phyloP scores from a whole-genome alignment of 2,329 filamentous ascomycete species.

The Phialophora expanda region DNA sequence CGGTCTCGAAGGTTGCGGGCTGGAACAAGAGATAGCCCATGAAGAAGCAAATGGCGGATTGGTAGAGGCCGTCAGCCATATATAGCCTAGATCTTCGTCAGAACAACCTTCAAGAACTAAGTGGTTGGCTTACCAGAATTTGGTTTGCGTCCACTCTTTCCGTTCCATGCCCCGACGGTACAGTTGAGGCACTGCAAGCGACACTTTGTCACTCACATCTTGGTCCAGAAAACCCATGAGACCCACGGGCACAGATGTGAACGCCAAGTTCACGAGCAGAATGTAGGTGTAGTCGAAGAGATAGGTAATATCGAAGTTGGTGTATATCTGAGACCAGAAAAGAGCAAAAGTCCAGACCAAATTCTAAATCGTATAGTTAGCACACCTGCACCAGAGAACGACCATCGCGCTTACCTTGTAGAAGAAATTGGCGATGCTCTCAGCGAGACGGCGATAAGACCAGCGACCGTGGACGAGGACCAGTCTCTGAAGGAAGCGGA shows the following conservation, averaged over 20 bases:
- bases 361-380: slow-evolving; percentile 64
- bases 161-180: slow-evolving; percentile 96
- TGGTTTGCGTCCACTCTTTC: slow-evolving; percentile 91
- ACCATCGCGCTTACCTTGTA: slow-evolving; percentile 71
- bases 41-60: slow-evolving; percentile 91
- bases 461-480: slow-evolving; percentile 90
- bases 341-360: slow-evolving; percentile 96
- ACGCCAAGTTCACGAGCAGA: slow-evolving; percentile 92
- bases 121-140: slow-evolving; percentile 78
- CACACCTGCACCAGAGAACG: not conserved
- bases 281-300: slow-evolving; percentile 99
- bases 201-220: slow-evolving; percentile 92
- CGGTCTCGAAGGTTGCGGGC: slow-evolving; percentile 70
- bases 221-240: slow-evolving; percentile 97
- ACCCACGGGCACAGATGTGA: slow-evolving; percentile 92
- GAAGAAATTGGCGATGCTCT: slow-evolving; percentile 98
- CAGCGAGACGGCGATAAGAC: slow-evolving; percentile 92
- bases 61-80: slow-evolving; percentile 93
- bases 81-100: slow-evolving; percentile 67
- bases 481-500: slow-evolving; percentile 82
- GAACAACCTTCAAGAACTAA: not conserved
- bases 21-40: slow-evolving; percentile 83
- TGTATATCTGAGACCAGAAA: slow-evolving; percentile 97
- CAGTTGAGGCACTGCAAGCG: slow-evolving; percentile 89
- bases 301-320: slow-evolving; percentile 95